Percentiles rank a stretch among this genome's conserved stretches.
Evolutionary conservation across 176 grass and related monocot genomes (phyloP).

Genomic region (Oryza coarctata): DNA sequence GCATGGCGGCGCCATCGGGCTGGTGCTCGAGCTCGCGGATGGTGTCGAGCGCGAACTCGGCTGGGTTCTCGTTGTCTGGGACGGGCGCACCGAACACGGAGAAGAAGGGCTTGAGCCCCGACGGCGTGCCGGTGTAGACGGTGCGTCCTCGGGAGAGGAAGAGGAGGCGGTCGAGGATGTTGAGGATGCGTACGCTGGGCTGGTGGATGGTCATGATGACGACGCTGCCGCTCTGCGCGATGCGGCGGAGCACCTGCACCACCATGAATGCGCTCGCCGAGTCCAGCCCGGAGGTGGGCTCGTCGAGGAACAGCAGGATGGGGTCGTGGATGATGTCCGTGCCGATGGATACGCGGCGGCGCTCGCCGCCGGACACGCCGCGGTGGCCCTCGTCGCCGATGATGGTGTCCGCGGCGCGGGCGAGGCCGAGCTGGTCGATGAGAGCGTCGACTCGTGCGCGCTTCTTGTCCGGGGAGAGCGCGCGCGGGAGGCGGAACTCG

Average conservation of each 20-base stretch:
- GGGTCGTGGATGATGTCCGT: constrained; percentile 90
- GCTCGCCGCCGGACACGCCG: constrained; percentile 79
- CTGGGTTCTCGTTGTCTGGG: constrained; percentile 79
- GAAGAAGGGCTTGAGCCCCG: constrained; percentile 57
- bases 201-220: constrained; percentile 94
- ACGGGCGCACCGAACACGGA: constrained; percentile 57
- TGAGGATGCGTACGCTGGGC: constrained; percentile 68
- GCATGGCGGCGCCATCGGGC: constrained; percentile 39
- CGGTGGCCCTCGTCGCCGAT: constrained; percentile 90
- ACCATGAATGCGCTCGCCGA: constrained; percentile 87
- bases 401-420: constrained; percentile 67
- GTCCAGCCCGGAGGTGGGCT: constrained; percentile 84
- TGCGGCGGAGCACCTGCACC: constrained; percentile 76
- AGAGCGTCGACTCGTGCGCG: constrained; percentile 59
- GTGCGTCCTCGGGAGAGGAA: constrained; percentile 65
- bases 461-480: constrained; percentile 53
- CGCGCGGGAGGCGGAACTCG: constrained; percentile 72
- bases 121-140: constrained; percentile 57
- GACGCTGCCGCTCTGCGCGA: constrained; percentile 74
- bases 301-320: constrained; percentile 83
- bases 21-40: constrained; percentile 65
- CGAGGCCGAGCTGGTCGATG: constrained; percentile 72
- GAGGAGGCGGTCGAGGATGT: constrained; percentile 58
- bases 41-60: constrained; percentile 83
- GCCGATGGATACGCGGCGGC: constrained; percentile 71